Conservation (phyloP, 352 stramenopile genomes). For the Phytophthora sp. region DNA sequence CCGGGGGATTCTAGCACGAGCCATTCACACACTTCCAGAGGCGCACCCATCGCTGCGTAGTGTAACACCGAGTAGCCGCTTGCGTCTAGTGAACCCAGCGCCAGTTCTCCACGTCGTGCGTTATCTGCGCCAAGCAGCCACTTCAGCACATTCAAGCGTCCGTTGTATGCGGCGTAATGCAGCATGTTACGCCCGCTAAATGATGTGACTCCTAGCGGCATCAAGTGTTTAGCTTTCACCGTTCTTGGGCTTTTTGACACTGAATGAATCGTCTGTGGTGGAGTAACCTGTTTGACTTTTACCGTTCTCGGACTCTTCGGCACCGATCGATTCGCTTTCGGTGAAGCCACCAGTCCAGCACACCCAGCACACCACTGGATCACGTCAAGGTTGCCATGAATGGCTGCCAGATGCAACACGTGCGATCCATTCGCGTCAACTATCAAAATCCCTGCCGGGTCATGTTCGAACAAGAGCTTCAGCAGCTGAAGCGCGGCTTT, state of each 20-base stretch:
- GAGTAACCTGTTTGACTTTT: background rate
- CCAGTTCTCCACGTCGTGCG: conserved; percentile 28
- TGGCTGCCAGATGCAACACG: conserved; percentile 68
- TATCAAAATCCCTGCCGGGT: conserved; percentile 42
- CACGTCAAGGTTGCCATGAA: conserved; percentile 66
- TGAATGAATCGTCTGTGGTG: background rate
- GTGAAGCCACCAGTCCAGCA: conserved; percentile 8
- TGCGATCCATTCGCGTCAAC: conserved; percentile 70
- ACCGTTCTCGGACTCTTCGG: background rate
- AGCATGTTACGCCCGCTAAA: conserved; percentile 70
- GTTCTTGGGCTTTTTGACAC: background rate
- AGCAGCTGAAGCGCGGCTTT: conserved; percentile 44
- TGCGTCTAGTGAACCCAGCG: conserved; percentile 44
- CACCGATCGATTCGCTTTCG: background rate
- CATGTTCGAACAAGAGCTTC: conserved; percentile 59
- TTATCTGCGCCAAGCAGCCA: conserved; percentile 51
- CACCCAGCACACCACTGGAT: conserved; percentile 65
- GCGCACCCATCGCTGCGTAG: conserved; percentile 67
- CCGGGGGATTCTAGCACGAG: conserved; percentile 54
- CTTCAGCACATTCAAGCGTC: conserved; percentile 47
- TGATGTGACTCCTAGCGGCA: conserved; percentile 53
- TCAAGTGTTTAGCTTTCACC: conserved; percentile 1
- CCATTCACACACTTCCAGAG: conserved; percentile 65
- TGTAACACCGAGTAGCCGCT: conserved; percentile 72
- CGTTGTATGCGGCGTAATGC: conserved; percentile 77